A percentile compares a stretch with the other conserved stretches of the same genome.
Evolutionary conservation across 2,329 filamentous ascomycete genomes (phyloP).

Genomic region (Sclerotinia sclerotiorum): DNA sequence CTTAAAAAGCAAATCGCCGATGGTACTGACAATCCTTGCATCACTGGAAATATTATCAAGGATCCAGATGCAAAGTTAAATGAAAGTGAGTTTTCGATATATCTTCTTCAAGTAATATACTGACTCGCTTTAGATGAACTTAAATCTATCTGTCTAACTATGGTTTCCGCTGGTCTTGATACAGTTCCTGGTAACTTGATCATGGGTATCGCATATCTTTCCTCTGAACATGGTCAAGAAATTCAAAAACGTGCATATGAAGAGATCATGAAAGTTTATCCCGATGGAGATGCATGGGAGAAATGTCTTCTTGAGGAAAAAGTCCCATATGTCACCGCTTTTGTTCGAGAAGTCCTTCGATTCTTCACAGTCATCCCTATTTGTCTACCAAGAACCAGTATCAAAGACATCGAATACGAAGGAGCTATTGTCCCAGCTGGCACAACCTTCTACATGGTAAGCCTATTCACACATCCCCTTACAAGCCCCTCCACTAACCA

Average conservation of each 20-base stretch:
- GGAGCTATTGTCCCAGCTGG: slow-evolving; percentile 68
- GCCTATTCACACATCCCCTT: neutral
- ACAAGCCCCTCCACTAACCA: slow-evolving; percentile 28
- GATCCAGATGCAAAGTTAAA: slow-evolving; percentile 66
- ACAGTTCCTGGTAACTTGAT: slow-evolving; percentile 78
- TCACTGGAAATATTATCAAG: slow-evolving; percentile 64
- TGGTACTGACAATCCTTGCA: slow-evolving; percentile 66
- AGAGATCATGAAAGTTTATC: slow-evolving; percentile 71
- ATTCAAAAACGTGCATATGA: slow-evolving; percentile 69
- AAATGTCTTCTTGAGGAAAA: slow-evolving; percentile 72
- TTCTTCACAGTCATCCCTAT: slow-evolving; percentile 81
- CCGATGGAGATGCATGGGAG: slow-evolving; percentile 73
- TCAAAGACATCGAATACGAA: slow-evolving; percentile 70
- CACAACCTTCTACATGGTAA: slow-evolving; percentile 59
- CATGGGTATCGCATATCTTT: slow-evolving; percentile 75
- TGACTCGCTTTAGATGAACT: slow-evolving; percentile 61
- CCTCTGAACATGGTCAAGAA: slow-evolving; percentile 63
- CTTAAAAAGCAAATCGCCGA: slow-evolving; percentile 61
- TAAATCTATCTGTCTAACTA: slow-evolving; percentile 77
- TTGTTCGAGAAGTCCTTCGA: slow-evolving; percentile 76
- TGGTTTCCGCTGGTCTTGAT: slow-evolving; percentile 79
- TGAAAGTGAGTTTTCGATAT: slow-evolving; percentile 48
- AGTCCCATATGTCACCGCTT: slow-evolving; percentile 71
- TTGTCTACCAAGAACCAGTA: slow-evolving; percentile 69
- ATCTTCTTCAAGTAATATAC: slow-evolving; percentile 40